Base-by-base conservation (phyloP, 106 monocot genomes). In the Triglochin maritima region DNA sequence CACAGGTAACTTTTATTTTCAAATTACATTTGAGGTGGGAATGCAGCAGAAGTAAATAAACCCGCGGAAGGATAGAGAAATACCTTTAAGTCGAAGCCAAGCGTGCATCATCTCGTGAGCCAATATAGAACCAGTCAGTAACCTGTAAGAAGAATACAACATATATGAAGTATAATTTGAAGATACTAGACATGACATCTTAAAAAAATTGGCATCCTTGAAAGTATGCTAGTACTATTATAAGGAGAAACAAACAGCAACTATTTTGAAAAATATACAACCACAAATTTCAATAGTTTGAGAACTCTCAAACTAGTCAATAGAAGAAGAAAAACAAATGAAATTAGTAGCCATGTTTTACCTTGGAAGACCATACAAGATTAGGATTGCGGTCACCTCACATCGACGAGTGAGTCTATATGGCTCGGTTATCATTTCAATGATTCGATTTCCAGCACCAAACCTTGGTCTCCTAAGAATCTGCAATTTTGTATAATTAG, bases 21-120 rank as follows among this genome's bases (percentile, higher is more conserved):
- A 12, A 66, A 55, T 7, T 13, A 50, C 8, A 58, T 29, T 29
- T 29, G 1, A 49, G 9, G n/a, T 7, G 4, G 60, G 49, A 6
- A 50, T 5, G 11, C 49, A 16, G n/a, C 69, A 49, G 44, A 47
- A 10, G 15, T 69, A 60, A 5, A 14, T 57, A 4, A 7, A 46
- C 9, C 4, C 49, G 48, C 6, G n/a, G 11, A 6, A 17, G 11
- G 60, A 67, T 55, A 42, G 4, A 6, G 62, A 62, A 42, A n/a
- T 79, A 95, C 94, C 94, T 77, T 87, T 85, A 29, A 95, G 85
- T 57, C 94, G 80, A 15, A 95, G 71, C 90, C 90, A 95, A 51
- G 90, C 94, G 76, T 95, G 94, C 90, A 95, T 95, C 94, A 90
- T 85, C 69, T 94, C 94, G 76, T 94, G 94, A 66, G 89, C 94